phyloP scores from a whole-genome alignment of 1,284 basidiomycete species.

The Puccinia horiana region DNA sequence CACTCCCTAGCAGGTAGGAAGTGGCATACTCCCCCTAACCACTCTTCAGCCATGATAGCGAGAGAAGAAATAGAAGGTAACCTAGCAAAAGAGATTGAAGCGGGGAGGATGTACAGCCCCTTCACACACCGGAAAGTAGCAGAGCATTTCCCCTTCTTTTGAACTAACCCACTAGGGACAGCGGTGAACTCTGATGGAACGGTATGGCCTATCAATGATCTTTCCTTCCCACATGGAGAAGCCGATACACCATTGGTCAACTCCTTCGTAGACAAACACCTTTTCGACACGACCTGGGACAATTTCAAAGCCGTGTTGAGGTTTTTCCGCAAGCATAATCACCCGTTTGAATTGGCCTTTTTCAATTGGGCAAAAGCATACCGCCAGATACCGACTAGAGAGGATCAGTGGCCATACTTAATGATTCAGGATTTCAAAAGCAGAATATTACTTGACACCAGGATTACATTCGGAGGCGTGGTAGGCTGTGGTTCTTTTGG shows the following conservation, averaged over 20 bases:
- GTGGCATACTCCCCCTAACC: too few relatives aligned
- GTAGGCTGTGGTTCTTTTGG: background rate
- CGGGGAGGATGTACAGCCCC: slow-evolving; percentile 5
- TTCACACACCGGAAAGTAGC: background rate
- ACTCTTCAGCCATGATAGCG: background rate
- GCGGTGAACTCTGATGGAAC: background rate
- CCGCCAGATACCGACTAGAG: background rate
- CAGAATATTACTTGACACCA: background rate
- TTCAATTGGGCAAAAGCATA: background rate
- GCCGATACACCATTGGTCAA: too few relatives aligned
- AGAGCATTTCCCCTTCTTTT: background rate
- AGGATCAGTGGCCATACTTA: background rate
- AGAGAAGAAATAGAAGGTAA: background rate
- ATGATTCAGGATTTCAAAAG: background rate
- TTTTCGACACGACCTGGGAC: slow-evolving; percentile 1
- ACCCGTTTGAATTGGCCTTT: background rate
- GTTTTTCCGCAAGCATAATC: background rate
- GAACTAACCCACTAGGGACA: background rate
- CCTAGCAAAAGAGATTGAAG: background rate
- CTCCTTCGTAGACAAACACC: background rate
- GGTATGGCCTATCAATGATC: background rate
- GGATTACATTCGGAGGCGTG: background rate
- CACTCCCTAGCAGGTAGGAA: background rate
- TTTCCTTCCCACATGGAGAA: too few relatives aligned
- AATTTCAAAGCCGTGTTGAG: background rate